phyloP scores from a whole-genome alignment of 2,329 filamentous ascomycete genomes.

The Myriangium duriaei region DNA sequence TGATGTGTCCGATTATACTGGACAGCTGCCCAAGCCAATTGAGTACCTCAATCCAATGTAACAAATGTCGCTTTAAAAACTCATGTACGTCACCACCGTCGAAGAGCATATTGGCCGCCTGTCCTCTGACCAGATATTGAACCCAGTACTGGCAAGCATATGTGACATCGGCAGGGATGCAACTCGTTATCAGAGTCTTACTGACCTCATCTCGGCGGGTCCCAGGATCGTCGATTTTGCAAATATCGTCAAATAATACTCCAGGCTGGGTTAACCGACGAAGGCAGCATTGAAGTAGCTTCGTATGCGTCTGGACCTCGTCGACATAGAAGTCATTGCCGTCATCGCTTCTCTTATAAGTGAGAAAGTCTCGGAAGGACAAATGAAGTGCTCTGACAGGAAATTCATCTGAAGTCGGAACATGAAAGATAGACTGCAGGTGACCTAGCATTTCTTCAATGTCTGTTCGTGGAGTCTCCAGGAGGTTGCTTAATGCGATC shows the following conservation, averaged over 20 bases:
- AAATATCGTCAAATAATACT: not conserved
- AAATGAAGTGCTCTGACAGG: not conserved
- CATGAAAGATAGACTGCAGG: too few relatives aligned
- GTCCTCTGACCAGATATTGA: not conserved
- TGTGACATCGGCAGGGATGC: not conserved
- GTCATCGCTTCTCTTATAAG: too few relatives aligned
- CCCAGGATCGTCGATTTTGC: not conserved
- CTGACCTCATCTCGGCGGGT: not conserved
- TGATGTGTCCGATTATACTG: not conserved
- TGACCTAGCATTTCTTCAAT: too few relatives aligned
- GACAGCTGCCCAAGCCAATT: not conserved
- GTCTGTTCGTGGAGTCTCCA: too few relatives aligned
- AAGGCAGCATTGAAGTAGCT: not conserved
- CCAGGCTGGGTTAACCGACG: not conserved
- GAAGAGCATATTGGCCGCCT: too few relatives aligned
- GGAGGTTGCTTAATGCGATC: too few relatives aligned
- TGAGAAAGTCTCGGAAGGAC: constrained; percentile 2
- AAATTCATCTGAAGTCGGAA: too few relatives aligned
- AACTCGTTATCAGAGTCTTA: not conserved
- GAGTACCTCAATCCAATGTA: constrained; percentile 1
- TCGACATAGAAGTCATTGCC: not conserved
- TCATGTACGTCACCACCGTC: not conserved
- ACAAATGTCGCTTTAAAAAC: not conserved
- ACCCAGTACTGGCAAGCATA: not conserved
- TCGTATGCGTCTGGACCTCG: not conserved